Evolutionary conservation across 148 eudicot genomes (phyloP), one percentile per base, ranked within the genome.

Genomic region (Agrostemma githago): DNA sequence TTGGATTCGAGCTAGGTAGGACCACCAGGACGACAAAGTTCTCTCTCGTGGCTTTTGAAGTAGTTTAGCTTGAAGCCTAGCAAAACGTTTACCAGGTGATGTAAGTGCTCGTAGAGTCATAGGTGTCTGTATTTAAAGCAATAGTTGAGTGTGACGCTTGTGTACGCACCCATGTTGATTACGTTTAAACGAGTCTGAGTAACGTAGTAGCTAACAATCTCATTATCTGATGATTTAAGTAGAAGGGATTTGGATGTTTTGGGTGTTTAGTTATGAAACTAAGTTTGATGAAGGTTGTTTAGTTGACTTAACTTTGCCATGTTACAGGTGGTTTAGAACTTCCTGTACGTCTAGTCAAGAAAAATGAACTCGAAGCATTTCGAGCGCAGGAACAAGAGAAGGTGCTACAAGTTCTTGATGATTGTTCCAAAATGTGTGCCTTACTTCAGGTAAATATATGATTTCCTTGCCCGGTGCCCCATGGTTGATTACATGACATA

Each of bases 271-370:
- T 38, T 42, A 19, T 41, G 41, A 26, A 54, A 26, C 34, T 5
- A 53, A 70, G 9, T 20, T 70, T 53, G 37, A 41, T 37, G 34
- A 6, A 26, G 34, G 34, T 68, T 2, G 10, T 17, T 66, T 42
- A 4, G 71, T 51, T 37, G 40, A 38, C 42, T 9, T 2, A 58
- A 60, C 2, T 17, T 63, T 41, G 65, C 21, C 15, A 12, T 12
- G 39, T 76, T 81, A 58, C 82, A 92, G 94, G 81, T 85, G 90
- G 86, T 71, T 76, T 85, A 71, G 81, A 85, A 56, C 75, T 83
- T 81, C 78, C 86, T 43, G 74, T 71, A 6, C 81, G 68, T 66
- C 63, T 72, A 80, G 71, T 85, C 69, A 81, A 80, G 19, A 79
- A 82, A 51, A 62, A 79, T 16, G 82, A 81, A 74, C 88, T 82